phyloP scores from a whole-genome alignment of 495 filamentous ascomycete species.

The Aspergillus cristatus region DNA sequence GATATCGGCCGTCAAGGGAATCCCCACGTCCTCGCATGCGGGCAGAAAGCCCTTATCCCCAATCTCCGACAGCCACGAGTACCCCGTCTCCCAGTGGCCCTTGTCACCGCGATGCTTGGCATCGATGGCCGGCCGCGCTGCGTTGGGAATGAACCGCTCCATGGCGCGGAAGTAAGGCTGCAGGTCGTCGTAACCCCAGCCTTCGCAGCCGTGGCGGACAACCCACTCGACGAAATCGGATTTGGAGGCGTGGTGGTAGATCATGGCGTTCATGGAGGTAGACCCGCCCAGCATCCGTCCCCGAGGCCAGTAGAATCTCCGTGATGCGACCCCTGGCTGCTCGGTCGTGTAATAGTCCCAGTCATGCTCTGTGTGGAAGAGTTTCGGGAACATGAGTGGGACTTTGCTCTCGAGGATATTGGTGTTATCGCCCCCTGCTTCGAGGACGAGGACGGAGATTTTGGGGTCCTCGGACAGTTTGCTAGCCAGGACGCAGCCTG shows the following conservation, averaged over 20 bases:
- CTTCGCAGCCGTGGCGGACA: constrained; percentile 10
- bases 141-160: constrained; percentile 15
- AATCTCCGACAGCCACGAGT: constrained; percentile 15
- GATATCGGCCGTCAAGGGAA: constrained; percentile 8
- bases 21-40: constrained; percentile 11
- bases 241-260: constrained; percentile 13
- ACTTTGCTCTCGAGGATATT: constrained; percentile 15
- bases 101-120: constrained; percentile 5
- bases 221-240: constrained; percentile 17
- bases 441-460: constrained; percentile 36
- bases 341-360: constrained; percentile 17
- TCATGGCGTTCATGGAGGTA: constrained; percentile 15
- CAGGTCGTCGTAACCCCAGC: constrained; percentile 11
- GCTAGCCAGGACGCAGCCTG: constrained; percentile 40
- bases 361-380: constrained; percentile 15
- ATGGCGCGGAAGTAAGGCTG: constrained; percentile 10
- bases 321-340: constrained; percentile 9
- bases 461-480: constrained; percentile 39
- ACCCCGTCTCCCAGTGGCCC: constrained; percentile 11
- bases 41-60: constrained; percentile 13
- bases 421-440: constrained; percentile 34
- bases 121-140: constrained; percentile 10
- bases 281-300: constrained; percentile 13
- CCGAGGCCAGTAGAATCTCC: constrained; percentile 14
- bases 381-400: constrained; percentile 12